Conservation (phyloP, 306 rosid genomes). For the Cucumis melo region DNA sequence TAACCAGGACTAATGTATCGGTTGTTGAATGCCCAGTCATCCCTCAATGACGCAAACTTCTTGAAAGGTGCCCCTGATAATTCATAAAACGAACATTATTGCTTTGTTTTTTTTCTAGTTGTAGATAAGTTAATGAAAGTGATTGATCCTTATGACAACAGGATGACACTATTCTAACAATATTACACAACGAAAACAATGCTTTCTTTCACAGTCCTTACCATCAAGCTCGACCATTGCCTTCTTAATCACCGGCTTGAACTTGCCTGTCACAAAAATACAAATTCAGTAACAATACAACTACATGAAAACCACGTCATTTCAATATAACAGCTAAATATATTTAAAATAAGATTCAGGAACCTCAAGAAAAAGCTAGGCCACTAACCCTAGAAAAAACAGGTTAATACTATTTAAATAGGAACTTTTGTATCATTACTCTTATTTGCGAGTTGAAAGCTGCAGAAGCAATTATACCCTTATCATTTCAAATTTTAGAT, state of each 20-base stretch:
- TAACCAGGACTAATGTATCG: constrained; percentile 87
- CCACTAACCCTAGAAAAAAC: not conserved
- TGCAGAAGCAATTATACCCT: not conserved
- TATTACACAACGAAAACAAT: not conserved
- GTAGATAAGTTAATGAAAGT: constrained; percentile 7
- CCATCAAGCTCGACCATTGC: constrained; percentile 99
- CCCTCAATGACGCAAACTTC: constrained; percentile 72
- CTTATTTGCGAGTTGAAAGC: not conserved
- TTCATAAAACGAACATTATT: constrained; percentile 7
- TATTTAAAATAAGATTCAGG: not conserved
- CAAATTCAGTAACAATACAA: constrained; percentile 1
- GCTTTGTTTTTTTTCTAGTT: constrained; percentile 4
- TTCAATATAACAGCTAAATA: not conserved
- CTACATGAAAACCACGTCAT: not conserved
- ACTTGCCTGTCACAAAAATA: constrained; percentile 57
- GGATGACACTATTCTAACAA: not conserved
- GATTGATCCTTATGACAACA: not conserved
- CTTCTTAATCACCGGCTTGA: constrained; percentile 98
- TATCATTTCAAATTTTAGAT: not conserved
- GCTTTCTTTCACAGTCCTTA: constrained; percentile 9
- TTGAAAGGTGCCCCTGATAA: constrained; percentile 83
- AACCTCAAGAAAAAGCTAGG: not conserved
- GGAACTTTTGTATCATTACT: not conserved
- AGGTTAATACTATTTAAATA: not conserved
- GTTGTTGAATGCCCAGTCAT: constrained; percentile 86